Conservation (phyloP, 2,329 filamentous ascomycete species). For the Mycosphaerella sp. region DNA sequence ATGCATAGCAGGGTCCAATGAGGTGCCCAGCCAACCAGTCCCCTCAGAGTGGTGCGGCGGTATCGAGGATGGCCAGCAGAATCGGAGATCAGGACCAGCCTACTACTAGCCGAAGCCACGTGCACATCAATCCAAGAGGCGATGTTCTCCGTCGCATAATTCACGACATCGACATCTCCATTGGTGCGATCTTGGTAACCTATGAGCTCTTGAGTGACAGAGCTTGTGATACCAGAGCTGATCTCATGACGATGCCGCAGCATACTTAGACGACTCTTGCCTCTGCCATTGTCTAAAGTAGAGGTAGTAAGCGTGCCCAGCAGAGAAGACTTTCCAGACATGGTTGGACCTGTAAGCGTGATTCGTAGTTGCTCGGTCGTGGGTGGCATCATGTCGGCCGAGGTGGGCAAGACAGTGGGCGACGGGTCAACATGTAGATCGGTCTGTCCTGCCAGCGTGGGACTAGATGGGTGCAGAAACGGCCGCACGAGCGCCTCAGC, state of each 20-base stretch:
- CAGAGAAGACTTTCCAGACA: conserved; percentile 86
- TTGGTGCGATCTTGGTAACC: conserved; percentile 55
- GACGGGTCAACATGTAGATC: neutral
- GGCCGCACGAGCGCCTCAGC: conserved; percentile 86
- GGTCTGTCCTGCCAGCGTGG: conserved; percentile 12
- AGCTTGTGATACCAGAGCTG: conserved; percentile 84
- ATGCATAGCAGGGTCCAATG: conserved; percentile 91
- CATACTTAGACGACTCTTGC: conserved; percentile 79
- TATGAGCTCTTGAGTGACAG: conserved; percentile 86
- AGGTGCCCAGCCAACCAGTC: conserved; percentile 90
- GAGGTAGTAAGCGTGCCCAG: conserved; percentile 84
- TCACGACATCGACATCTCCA: conserved; percentile 53
- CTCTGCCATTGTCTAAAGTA: conserved; percentile 82
- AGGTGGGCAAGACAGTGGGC: conserved; percentile 11
- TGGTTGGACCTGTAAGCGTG: conserved; percentile 81
- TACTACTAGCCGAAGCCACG: conserved; percentile 62
- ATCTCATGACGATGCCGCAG: conserved; percentile 93
- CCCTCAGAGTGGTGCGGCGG: conserved; percentile 77
- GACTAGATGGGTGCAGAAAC: conserved; percentile 37
- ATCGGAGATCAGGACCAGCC: conserved; percentile 83
- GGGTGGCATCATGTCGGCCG: conserved; percentile 16
- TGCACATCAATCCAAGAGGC: conserved; percentile 95
- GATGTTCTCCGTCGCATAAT: conserved; percentile 79
- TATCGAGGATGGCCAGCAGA: conserved; percentile 88
- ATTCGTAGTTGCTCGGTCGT: conserved; percentile 69